These are phyloP conservation scores for Suillus sp. DNA, from an alignment of 768 basidiomycete species.

Conservation along the genomic window DNA sequence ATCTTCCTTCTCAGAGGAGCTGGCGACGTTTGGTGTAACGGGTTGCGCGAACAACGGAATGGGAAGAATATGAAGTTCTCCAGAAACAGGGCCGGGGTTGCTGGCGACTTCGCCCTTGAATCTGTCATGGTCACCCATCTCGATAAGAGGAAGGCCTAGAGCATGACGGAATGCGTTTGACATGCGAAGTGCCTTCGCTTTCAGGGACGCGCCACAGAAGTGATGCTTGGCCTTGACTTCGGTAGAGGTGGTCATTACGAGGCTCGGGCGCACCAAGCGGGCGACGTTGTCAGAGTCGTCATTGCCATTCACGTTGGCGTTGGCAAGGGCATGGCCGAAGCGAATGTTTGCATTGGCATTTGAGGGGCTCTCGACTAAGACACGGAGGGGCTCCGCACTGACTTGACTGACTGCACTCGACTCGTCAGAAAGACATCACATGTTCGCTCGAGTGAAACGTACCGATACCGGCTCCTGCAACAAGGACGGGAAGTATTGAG, in stretches of 20 bases:
- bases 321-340: constrained; percentile 40
- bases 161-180: constrained; percentile 58
- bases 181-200: constrained; percentile 51
- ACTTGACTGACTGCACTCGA: constrained; percentile 37
- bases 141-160: constrained; percentile 55
- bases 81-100: constrained; percentile 21
- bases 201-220: constrained; percentile 39
- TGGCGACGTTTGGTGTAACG: constrained; percentile 11
- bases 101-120: constrained; percentile 14
- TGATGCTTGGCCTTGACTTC: constrained; percentile 26
- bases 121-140: constrained; percentile 20
- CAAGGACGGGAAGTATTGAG: constrained; percentile 37
- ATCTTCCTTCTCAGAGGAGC: background rate
- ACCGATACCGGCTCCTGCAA: constrained; percentile 40
- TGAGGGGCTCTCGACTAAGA: constrained; percentile 39
- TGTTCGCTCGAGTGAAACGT: constrained; percentile 14
- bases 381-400: constrained; percentile 51
- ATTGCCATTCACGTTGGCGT: constrained; percentile 32
- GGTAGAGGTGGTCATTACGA: constrained; percentile 15
- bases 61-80: constrained; percentile 35
- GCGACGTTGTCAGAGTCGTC: constrained; percentile 26
- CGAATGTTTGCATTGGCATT: constrained; percentile 37
- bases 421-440: background rate
- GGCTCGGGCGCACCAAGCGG: constrained; percentile 20
- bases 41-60: constrained; percentile 35